Evolutionary conservation across 495 filamentous ascomycete species (phyloP), one percentile per base, ranked within the genome.

Genomic region (Podospora pseudopauciseta): DNA sequence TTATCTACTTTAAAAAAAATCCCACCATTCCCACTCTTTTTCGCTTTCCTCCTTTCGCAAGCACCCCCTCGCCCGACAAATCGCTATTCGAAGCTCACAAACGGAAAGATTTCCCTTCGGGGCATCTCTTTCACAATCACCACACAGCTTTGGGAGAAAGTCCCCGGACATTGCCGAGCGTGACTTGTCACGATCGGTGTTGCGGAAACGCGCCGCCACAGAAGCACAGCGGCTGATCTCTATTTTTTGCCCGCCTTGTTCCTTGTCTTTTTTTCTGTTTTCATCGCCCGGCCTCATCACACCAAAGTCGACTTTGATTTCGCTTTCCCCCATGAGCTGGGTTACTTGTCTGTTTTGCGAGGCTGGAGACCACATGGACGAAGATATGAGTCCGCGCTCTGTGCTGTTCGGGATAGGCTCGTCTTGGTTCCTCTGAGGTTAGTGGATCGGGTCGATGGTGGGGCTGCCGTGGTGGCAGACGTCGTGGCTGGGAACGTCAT

Each of bases 131-230:
- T 68, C 72, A 69, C 74, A 19, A 30, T 32, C 39, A 49, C 39
- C 64, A 59, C 28, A 63, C 23, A 76, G 92, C 92, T 97, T 97
- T 91, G 92, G 95, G 94, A 95, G 93, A 99, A 99, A 99, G 95
- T 99, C 95, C 95, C 94, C 95, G 94, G 95, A 98, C 93, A 90
- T 71, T 71, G 87, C 86, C 39, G 39, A 49, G 86, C 86, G 82
- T 81, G 80, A 72, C 77, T 49, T 65, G 27, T 65, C 34, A 26
- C 34, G 13, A 65, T 32, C 73, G 81, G 76, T 85, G 74, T 84
- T 64, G 91, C 92, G 92, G 91, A 96, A 96, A 97, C 91, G 92
- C 92, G 90, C 92, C 93, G 92, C 92, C 93, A 95, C 92, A 97
- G 88, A 96, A 96, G 92, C 92, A 96, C 88, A 80, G 88, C 86